Conservation (phyloP, 2,329 filamentous ascomycete genomes). For the Sporothrix pallida region DNA sequence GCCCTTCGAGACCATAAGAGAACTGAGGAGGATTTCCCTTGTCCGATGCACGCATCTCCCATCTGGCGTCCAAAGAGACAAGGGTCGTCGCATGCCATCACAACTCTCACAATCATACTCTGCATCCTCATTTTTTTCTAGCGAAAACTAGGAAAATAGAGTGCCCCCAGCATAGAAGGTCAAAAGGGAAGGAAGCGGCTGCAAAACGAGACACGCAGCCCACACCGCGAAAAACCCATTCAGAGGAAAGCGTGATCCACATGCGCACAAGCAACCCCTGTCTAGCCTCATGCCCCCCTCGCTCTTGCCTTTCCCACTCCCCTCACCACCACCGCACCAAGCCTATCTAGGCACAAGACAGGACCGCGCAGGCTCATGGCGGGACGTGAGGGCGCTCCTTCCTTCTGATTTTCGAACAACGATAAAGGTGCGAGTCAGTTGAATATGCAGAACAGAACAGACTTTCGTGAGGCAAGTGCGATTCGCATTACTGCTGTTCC, state of each 20-base stretch:
- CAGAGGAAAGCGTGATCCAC: conserved; percentile 19
- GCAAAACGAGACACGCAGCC: not conserved
- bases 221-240: conserved; percentile 17
- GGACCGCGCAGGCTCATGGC: not conserved
- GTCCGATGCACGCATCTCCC: conserved; percentile 6
- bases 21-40: not conserved
- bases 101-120: conserved; percentile 8
- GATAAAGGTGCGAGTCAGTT: not conserved
- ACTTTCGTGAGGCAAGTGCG: conserved; percentile 4
- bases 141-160: not conserved
- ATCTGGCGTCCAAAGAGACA: conserved; percentile 16
- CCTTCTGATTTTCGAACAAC: not conserved
- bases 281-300: conserved; percentile 19
- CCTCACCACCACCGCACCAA: conserved; percentile 18
- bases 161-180: not conserved
- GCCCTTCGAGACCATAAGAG: no score
- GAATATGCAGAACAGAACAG: not conserved
- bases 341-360: conserved; percentile 19
- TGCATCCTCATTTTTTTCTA: conserved; percentile 1
- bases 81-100: conserved; percentile 14
- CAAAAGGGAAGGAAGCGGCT: conserved; percentile 13
- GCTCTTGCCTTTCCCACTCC: conserved; percentile 16
- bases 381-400: not conserved
- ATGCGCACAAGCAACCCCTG: conserved; percentile 9
- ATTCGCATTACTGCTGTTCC: not conserved